Evolutionary conservation across 192 early-diverging fungal species (phyloP), one percentile per base, ranked within the genome.

Genomic region (Bifiguratus adelaidae): DNA sequence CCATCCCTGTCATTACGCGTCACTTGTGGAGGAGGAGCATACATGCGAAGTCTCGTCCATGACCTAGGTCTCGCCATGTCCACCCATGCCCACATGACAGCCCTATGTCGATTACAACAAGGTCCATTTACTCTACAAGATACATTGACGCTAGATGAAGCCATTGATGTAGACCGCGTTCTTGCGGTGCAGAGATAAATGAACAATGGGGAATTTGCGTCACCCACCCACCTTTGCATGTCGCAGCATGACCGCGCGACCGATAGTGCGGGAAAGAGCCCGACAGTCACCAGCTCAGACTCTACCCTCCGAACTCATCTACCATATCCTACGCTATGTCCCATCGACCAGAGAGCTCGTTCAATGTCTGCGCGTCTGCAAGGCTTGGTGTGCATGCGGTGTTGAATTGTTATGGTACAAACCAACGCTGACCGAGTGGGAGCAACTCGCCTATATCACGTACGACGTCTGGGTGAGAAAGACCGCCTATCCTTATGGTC

Each of bases 41-140:
- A 88, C 60, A 71, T 88, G 38, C 62, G 85, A 5, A 80, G 77
- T 30, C 53, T 88, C 21, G 62, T 88, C n/a, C 48, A 81, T 41
- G 83, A 88, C 36, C 41, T 88, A 28, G 82, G 77, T 7, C 33
- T 54, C 15, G 34, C 37, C 0, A 38, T 86, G 20, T 77, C 73
- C 7, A 73, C 70, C 9, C 68, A 56, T 0, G 85, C 78, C 0
- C 65, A 74, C 25, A 82, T 86, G 77, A 60, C 70, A 3, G 72
- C 65, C 24, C 62, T 88, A 12, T 47, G 76, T 24, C 47, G 85
- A 33, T 67, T 62, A 30, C 56, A 78, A 32, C 82, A 86, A 47
- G 76, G 77, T 0, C 51, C 60, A 2, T 60, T 75, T 50, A 60
- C 55, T 1, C 33, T 86, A n/a, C n/a, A n/a, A n/a, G n/a, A n/a